Conservation (phyloP, 179 eudicot species). For the Gypsophila paniculata region DNA sequence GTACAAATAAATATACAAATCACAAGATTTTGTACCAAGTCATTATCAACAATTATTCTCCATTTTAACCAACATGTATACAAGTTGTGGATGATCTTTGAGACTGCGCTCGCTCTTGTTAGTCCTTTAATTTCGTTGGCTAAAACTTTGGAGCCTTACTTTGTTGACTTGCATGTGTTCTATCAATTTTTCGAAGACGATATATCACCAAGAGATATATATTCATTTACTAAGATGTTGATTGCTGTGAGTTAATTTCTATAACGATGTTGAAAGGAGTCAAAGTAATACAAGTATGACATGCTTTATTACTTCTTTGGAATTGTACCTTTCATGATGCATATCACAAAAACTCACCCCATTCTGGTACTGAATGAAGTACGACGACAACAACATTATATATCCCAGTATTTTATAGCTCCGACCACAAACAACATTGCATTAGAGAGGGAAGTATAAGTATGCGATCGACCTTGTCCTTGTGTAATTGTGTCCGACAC, state of each 20-base stretch:
- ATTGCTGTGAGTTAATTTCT: not conserved
- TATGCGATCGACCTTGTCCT: no score
- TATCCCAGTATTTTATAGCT: no score
- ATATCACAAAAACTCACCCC: no score
- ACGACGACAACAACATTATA: no score
- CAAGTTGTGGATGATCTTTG: not conserved
- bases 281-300: not conserved
- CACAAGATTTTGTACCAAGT: not conserved
- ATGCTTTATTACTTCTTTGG: no score
- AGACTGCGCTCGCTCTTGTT: not conserved
- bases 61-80: not conserved
- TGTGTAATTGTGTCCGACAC: no score
- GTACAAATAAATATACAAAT: not conserved
- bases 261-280: conserved; percentile 9
- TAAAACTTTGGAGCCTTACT: conserved; percentile 10
- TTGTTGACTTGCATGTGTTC: conserved; percentile 3
- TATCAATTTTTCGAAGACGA: not conserved
- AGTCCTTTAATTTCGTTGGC: not conserved
- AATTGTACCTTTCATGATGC: no score
- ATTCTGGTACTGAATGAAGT: no score
- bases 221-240: not conserved
- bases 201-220: not conserved
- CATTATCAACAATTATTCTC: not conserved
- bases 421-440: no score
- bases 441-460: no score